Percentiles rank a stretch among this genome's conserved stretches.
Evolutionary conservation across 2,329 filamentous ascomycete species (phyloP).

Genomic region (Xylariaceae sp.): DNA sequence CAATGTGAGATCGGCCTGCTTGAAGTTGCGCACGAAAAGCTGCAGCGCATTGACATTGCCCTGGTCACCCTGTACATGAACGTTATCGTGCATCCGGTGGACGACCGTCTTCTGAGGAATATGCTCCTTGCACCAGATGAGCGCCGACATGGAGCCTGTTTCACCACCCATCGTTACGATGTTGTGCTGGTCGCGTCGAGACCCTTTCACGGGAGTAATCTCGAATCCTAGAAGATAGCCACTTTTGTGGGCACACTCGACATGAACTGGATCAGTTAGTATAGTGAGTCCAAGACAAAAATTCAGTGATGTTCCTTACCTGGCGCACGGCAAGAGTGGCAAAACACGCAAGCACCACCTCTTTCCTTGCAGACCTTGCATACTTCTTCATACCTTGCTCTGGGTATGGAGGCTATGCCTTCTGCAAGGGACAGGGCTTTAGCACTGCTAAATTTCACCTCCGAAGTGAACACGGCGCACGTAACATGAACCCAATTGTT

Average conservation of each 20-base stretch:
- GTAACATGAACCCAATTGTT: slow-evolving; percentile 98
- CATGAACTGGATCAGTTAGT: slow-evolving; percentile 58
- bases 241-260: slow-evolving; percentile 81
- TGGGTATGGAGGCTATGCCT: slow-evolving; percentile 77
- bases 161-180: slow-evolving; percentile 78
- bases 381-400: slow-evolving; percentile 64
- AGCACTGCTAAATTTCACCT: slow-evolving; percentile 87
- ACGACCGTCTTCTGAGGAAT: slow-evolving; percentile 63
- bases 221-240: slow-evolving; percentile 87
- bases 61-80: slow-evolving; percentile 46
- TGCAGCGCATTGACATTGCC: slow-evolving; percentile 63
- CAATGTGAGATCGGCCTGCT: slow-evolving; percentile 85
- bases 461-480: slow-evolving; percentile 85
- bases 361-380: slow-evolving; percentile 80
- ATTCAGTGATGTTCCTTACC: slow-evolving; percentile 33
- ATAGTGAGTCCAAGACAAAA: slow-evolving; percentile 29
- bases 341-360: slow-evolving; percentile 74
- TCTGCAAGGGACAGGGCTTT: slow-evolving; percentile 79
- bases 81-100: slow-evolving; percentile 72
- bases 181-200: slow-evolving; percentile 72
- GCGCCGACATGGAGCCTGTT: slow-evolving; percentile 75
- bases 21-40: slow-evolving; percentile 81
- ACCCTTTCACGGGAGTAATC: slow-evolving; percentile 82
- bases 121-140: slow-evolving; percentile 90
- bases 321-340: slow-evolving; percentile 63